Conservation (phyloP, 768 basidiomycete species). For the Mycena belliarum region DNA sequence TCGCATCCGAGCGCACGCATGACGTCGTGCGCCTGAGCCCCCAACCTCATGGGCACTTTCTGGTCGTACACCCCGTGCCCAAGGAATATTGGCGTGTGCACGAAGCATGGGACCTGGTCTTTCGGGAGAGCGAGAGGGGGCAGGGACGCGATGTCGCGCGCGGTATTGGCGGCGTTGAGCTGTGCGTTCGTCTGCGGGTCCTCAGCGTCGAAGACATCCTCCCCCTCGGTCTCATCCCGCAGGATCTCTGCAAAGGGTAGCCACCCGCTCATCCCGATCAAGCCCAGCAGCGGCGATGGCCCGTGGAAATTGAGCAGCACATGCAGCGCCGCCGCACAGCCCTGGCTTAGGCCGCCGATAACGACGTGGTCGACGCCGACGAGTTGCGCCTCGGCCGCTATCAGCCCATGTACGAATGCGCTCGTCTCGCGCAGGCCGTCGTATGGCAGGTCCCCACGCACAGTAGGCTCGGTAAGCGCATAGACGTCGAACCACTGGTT, state of each 20-base stretch:
- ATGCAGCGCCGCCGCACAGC: constrained; percentile 13
- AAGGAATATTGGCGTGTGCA: constrained; percentile 7
- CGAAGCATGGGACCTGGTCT: neutral
- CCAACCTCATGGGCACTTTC: constrained; percentile 1
- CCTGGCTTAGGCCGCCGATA: constrained; percentile 14
- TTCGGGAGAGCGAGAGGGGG: neutral
- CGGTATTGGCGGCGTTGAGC: neutral
- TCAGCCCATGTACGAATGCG: constrained; percentile 2
- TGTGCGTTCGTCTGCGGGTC: neutral
- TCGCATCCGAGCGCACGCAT: constrained; percentile 2
- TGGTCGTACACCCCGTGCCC: constrained; percentile 14
- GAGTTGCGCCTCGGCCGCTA: neutral
- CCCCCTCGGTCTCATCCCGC: neutral
- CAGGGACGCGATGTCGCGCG: constrained; percentile 10
- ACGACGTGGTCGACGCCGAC: constrained; percentile 1
- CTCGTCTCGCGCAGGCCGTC: constrained; percentile 1
- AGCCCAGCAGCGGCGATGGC: neutral
- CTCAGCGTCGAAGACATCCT: neutral
- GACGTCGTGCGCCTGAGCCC: constrained; percentile 9
- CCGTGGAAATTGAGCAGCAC: constrained; percentile 12
- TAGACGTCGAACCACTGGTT: constrained; percentile 17
- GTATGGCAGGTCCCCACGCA: constrained; percentile 6
- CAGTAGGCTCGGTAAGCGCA: neutral
- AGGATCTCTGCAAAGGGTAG: constrained; percentile 8
- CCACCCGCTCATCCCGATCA: constrained; percentile 15